These are phyloP conservation scores for Rosa persica DNA, from an alignment of 306 rosid genomes.

Conservation along the genomic window DNA sequence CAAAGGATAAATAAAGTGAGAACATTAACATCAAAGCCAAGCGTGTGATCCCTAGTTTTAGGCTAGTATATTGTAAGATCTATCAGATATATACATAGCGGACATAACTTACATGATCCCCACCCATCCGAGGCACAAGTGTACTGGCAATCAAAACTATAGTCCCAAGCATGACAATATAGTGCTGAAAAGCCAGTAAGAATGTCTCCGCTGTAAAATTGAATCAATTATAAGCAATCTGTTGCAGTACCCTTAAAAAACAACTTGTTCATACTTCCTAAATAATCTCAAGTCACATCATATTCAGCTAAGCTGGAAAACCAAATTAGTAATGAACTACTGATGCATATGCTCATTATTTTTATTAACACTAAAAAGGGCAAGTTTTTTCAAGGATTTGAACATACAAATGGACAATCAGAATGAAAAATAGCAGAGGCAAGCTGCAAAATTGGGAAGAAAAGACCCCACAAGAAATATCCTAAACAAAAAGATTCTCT, in stretches of 20 bases:
- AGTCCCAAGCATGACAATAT: conserved; percentile 95
- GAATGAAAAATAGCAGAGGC: conserved; percentile 24
- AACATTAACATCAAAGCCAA: conserved; percentile 5
- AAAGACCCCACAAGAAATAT: background rate
- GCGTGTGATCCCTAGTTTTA: background rate
- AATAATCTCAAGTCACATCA: background rate
- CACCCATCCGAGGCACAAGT: conserved; percentile 93
- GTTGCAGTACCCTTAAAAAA: background rate
- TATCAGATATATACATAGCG: background rate
- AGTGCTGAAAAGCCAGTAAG: conserved; percentile 85
- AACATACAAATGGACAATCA: conserved; percentile 23
- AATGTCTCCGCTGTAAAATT: conserved; percentile 62
- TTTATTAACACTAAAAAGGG: background rate
- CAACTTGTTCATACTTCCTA: background rate
- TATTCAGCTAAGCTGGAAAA: background rate
- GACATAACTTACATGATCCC: conserved; percentile 62
- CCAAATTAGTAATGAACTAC: background rate
- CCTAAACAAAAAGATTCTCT: conserved; percentile 7
- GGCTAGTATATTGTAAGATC: background rate
- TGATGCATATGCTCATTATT: background rate
- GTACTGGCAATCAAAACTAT: conserved; percentile 65
- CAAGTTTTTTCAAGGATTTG: background rate
- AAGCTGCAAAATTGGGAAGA: conserved; percentile 21
- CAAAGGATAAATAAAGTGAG: conserved; percentile 10
- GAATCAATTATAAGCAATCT: conserved; percentile 15